These are phyloP conservation scores for Epicoccum nigrum DNA, from an alignment of 2,329 filamentous ascomycete genomes.

Conservation along the genomic window DNA sequence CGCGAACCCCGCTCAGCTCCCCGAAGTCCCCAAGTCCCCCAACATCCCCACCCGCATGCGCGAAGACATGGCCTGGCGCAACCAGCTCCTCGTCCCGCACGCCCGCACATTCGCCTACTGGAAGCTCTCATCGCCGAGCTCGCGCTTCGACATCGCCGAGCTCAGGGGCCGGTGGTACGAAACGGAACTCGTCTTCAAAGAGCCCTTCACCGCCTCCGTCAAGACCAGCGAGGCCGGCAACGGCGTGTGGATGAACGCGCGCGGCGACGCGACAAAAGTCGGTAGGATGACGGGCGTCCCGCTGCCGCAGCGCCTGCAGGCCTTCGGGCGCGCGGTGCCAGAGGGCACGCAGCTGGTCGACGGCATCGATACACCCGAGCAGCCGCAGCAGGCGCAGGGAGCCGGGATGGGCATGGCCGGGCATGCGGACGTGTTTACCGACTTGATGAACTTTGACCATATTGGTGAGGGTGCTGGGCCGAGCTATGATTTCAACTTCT, in stretches of 20 bases:
- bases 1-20: constrained; percentile 38
- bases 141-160: constrained; percentile 52
- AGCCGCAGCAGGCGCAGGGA: constrained; percentile 11
- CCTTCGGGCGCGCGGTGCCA: constrained; percentile 52
- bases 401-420: constrained; percentile 1
- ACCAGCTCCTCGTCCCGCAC: constrained; percentile 49
- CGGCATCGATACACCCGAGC: constrained; percentile 45
- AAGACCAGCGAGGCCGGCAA: constrained; percentile 51
- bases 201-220: constrained; percentile 41
- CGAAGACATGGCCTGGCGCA: constrained; percentile 58
- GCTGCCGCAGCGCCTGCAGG: constrained; percentile 46
- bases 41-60: constrained; percentile 59
- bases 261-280: constrained; percentile 48
- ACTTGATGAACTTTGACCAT: constrained; percentile 15
- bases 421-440: constrained; percentile 13
- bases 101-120: constrained; percentile 50
- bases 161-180: constrained; percentile 68
- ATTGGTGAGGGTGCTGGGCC: constrained; percentile 5
- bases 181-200: constrained; percentile 55
- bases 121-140: constrained; percentile 48
- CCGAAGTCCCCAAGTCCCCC: constrained; percentile 47
- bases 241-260: constrained; percentile 55
- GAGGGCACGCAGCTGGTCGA: constrained; percentile 47
- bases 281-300: constrained; percentile 36
- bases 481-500: constrained; percentile 11